Base-by-base conservation (phyloP, 257 asterid genomes). In the Solanum virginianum region DNA sequence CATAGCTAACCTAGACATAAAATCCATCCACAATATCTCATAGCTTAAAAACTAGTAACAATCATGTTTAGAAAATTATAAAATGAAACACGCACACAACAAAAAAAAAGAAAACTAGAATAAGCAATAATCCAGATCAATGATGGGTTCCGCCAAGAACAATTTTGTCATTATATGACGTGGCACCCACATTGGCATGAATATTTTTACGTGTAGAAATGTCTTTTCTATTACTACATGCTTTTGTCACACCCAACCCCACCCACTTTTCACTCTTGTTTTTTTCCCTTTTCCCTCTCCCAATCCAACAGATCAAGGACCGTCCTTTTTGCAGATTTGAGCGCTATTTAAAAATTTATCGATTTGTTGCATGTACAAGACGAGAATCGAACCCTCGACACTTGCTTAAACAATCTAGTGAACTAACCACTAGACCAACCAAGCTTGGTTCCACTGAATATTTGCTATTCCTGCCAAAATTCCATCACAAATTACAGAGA, bases 151-250 rank as follows among this genome's bases (percentile, higher is more conserved):
- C 29, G 29, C 16, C 45, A 26, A 66, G 55, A 68, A 68, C 6
- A 83, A 20, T 11, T 8, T 62, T 66, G 43, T 77, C 17, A 49
- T 75, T 20, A 11, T n/a, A 68, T 68, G 68, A 83, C 81, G 85
- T 68, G 81, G 81, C 84, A 43, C 13, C 22, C 18, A 80, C 24
- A 59, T 11, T 66, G 7, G 62, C 66, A 85, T 86, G 55, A 18
- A 1, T 74, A 45, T 43, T 32, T 43, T 66, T 86, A 88, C 88
- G 91, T 86, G 91, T 88, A 83, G 80, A 54, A 80, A 77, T 77
- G 86, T 68, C 66, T 84, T 71, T 74, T 11, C 54, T 66, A 68
- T 32, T 22, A 11, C 14, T 69, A 69, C 86, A 86, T 83, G 86
- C 69, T 55, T n/a, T 59, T 43, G 59, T 43, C 71, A 13, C 68